Evolutionary conservation across 768 basidiomycete genomes (phyloP), one percentile per base, ranked within the genome.

Genomic region (Serendipita sp.): DNA sequence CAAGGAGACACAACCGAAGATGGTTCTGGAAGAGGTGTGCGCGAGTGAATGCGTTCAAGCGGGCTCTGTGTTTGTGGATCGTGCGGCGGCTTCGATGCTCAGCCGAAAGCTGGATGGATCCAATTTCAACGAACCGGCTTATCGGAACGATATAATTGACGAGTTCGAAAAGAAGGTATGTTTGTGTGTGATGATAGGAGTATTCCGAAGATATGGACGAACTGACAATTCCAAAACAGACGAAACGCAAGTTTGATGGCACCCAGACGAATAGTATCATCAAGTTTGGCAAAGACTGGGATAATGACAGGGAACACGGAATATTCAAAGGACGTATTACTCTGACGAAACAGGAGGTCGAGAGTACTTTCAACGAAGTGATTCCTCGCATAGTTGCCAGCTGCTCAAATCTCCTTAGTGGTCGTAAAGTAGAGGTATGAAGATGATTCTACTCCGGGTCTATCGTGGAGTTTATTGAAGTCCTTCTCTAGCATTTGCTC

Each of bases 381-480:
- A 27, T 60, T n/a, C 55, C 55, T 33, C 55, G 55, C 16, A 60
- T 60, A 8, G 55, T 60, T 29, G 36, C 4, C 16, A 60, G 55
- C 27, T 60, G 55, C 55, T 60, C 55, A 1, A 27, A 60, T 33
- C 55, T 60, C 27, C 8, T 60, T 1, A 60, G 55, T n/a, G 55
- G 55, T 27, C 55, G 55, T n/a, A 60, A 60, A 36, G 55, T 60
- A n/a, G 55, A 60, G 55, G 55, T 60, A 31, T 33, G 52, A 53
- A 15, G 18, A 40, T 40, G 40, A 5, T 13, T 6, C 13, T 5
- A 40, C 3, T 1, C 48, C n/a, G 29, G 48, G 8, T 5, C 29
- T 50, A 6, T 8, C 29, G 48, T 8, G n/a, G 48, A 18, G n/a
- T 2, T n/a, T 5, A 50, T 50, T 50, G 44, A 45, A 23, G 23